Percentiles rank a stretch among this genome's conserved stretches.
Evolutionary conservation across 257 asterid genomes (phyloP).

Genomic region (Osmanthus fragrans): DNA sequence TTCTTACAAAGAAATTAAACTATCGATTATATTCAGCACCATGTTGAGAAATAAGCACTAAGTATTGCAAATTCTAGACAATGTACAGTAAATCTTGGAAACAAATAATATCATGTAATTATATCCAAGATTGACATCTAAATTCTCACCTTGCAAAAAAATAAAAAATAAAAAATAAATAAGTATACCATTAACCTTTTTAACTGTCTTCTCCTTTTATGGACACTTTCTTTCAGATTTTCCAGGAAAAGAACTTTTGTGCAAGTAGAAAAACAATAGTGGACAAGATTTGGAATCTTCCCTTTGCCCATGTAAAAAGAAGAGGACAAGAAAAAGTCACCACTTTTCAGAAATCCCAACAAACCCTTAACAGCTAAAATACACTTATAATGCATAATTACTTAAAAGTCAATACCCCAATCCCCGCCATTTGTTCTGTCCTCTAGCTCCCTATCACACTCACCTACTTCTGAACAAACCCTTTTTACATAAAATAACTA

Average conservation of each 20-base stretch:
- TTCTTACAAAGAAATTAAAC: not conserved
- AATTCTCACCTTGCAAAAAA: not conserved
- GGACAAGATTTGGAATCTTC: not conserved
- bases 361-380: not conserved
- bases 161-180: no score
- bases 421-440: not conserved
- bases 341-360: constrained; percentile 1
- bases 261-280: not conserved
- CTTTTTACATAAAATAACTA: not conserved
- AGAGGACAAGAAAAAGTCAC: constrained; percentile 1
- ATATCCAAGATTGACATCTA: not conserved
- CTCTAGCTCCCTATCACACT: not conserved
- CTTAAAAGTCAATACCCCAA: not conserved
- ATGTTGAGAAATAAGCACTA: not conserved
- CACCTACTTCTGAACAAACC: not conserved
- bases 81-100: not conserved
- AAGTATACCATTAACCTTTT: not conserved
- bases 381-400: not conserved
- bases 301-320: not conserved
- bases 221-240: not conserved
- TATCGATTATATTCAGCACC: not conserved
- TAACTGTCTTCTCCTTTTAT: not conserved
- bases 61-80: not conserved
- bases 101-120: not conserved
- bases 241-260: not conserved